Percentiles rank a stretch among this genome's conserved stretches.
phyloP scores from a whole-genome alignment of 163 green algal genomes.

The Scenedesmus sp. region DNA sequence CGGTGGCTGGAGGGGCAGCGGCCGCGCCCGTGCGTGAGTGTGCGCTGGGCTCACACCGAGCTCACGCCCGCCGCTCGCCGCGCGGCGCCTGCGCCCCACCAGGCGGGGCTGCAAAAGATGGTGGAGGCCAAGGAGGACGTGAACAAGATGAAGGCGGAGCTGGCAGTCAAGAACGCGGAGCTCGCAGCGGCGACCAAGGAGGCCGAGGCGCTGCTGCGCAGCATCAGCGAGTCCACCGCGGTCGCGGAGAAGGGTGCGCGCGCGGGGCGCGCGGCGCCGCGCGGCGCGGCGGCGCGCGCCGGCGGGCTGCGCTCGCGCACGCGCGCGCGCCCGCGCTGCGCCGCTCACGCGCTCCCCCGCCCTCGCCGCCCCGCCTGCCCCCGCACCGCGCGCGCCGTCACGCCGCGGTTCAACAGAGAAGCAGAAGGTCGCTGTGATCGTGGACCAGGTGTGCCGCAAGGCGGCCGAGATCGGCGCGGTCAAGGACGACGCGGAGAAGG shows the following conservation, averaged over 20 bases:
- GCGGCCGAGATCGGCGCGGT: slow-evolving; percentile 86
- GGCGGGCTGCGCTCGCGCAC: too few species aligned
- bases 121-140: slow-evolving; percentile 93
- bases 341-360: too few species aligned
- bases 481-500: slow-evolving; percentile 89
- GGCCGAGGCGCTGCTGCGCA: slow-evolving; percentile 87
- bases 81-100: background rate
- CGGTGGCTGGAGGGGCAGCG: too few species aligned
- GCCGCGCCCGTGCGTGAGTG: too few species aligned
- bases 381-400: too few species aligned
- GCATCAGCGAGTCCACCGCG: slow-evolving; percentile 90
- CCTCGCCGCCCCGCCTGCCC: too few species aligned
- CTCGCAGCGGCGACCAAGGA: slow-evolving; percentile 84
- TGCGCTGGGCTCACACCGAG: too few species aligned
- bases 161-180: slow-evolving; percentile 92
- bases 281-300: too few species aligned
- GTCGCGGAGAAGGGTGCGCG: slow-evolving; percentile 88
- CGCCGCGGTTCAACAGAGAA: slow-evolving; percentile 83
- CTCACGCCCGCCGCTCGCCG: too few species aligned
- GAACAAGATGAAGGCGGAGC: slow-evolving; percentile 93
- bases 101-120: slow-evolving; percentile 93
- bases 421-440: slow-evolving; percentile 90
- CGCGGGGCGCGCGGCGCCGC: too few species aligned
- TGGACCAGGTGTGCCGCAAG: slow-evolving; percentile 79
- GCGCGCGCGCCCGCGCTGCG: too few species aligned